phyloP scores from a whole-genome alignment of 139 green algal species.

The Chlamydomonas asymmetrica region DNA sequence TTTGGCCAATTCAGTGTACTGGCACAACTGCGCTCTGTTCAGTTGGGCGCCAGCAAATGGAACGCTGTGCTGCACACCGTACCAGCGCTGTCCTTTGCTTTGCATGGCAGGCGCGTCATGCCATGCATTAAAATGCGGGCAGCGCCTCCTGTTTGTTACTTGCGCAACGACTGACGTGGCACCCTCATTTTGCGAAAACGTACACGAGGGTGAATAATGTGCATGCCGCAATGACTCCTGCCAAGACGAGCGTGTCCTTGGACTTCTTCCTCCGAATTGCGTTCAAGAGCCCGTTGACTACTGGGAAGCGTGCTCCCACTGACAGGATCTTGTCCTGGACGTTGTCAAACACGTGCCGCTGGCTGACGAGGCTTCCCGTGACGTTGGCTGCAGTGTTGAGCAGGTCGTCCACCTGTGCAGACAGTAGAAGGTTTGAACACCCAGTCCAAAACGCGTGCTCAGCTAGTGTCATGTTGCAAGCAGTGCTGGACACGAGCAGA shows the following conservation, averaged over 20 bases:
- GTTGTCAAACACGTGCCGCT: conserved; percentile 58
- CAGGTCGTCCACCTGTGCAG: conserved; percentile 80
- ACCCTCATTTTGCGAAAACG: conserved; percentile 40
- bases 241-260: conserved; percentile 90
- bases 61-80: too few relatives aligned
- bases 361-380: conserved; percentile 57
- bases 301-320: conserved; percentile 77
- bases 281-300: conserved; percentile 83
- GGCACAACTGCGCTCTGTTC: too few relatives aligned
- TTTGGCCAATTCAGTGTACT: too few relatives aligned
- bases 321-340: conserved; percentile 37
- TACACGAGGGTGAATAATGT: conserved; percentile 88
- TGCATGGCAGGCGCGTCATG: too few relatives aligned
- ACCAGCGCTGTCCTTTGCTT: too few relatives aligned
- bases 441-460: too few relatives aligned
- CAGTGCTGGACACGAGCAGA: too few relatives aligned
- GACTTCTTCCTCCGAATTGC: conserved; percentile 84
- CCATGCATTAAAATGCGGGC: too few relatives aligned
- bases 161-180: too few relatives aligned
- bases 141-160: too few relatives aligned
- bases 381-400: conserved; percentile 74
- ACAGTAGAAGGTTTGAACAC: conserved; percentile 1
- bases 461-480: too few relatives aligned
- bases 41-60: too few relatives aligned
- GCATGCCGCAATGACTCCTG: conserved; percentile 78